Evolutionary conservation across 1,139 yeast genomes (phyloP).

Genomic region (Groenewaldozyma auringiensis): DNA sequence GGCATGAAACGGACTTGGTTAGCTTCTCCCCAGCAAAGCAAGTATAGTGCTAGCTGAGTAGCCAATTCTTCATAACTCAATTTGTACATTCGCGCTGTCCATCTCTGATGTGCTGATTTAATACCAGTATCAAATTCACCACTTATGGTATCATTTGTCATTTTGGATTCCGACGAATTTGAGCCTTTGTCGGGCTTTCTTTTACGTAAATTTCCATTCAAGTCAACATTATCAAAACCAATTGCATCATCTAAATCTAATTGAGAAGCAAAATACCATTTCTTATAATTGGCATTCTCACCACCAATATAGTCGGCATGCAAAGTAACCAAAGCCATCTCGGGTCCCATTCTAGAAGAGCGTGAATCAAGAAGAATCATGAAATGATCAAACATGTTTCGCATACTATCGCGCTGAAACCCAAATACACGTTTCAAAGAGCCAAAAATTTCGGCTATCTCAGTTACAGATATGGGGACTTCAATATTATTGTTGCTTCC

Average conservation of each 20-base stretch:
- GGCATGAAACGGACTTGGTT: constrained; percentile 78
- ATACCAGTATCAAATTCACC: constrained; percentile 14
- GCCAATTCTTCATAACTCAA: constrained; percentile 49
- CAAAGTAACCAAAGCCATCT: constrained; percentile 57
- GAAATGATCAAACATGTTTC: constrained; percentile 68
- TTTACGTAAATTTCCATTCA: constrained; percentile 8
- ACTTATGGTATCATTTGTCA: constrained; percentile 11
- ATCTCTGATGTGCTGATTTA: constrained; percentile 38
- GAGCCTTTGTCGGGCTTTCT: neutral
- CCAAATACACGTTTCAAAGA: constrained; percentile 59
- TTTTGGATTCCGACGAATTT: neutral
- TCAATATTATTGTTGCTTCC: constrained; percentile 26
- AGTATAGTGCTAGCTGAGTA: constrained; percentile 59
- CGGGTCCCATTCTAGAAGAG: constrained; percentile 66
- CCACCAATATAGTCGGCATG: constrained; percentile 80
- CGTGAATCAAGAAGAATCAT: constrained; percentile 72
- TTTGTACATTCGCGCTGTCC: constrained; percentile 55
- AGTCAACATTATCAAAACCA: constrained; percentile 28
- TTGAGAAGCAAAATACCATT: constrained; percentile 67
- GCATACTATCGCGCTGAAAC: constrained; percentile 67
- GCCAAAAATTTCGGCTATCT: constrained; percentile 56
- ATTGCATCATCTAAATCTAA: constrained; percentile 48
- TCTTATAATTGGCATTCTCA: constrained; percentile 52
- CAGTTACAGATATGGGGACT: constrained; percentile 39
- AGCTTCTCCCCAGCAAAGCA: constrained; percentile 86